Percentiles rank a stretch among this genome's conserved stretches.
Evolutionary conservation across 768 basidiomycete genomes (phyloP).

Genomic region (Lentinula detonsa): DNA sequence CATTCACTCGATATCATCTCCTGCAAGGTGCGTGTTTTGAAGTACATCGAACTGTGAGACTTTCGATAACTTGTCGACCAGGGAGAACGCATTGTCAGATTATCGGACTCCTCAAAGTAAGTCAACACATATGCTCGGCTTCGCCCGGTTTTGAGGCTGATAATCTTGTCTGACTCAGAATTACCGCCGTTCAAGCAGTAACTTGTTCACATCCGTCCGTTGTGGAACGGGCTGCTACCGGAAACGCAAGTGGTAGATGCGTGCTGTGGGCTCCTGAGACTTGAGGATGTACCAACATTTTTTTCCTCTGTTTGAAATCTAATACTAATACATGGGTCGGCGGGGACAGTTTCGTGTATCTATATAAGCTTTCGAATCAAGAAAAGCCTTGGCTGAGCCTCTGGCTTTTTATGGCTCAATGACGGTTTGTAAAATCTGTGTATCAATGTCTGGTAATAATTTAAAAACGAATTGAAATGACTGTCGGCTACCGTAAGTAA

Average conservation of each 20-base stretch:
- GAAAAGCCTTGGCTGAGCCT: too few species aligned
- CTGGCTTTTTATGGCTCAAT: too few species aligned
- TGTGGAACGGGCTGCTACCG: constrained; percentile 68
- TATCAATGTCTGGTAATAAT: too few species aligned
- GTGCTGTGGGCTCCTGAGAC: constrained; percentile 64
- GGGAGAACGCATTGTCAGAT: constrained; percentile 64
- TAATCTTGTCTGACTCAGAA: constrained; percentile 29
- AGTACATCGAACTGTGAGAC: background rate
- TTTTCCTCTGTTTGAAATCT: too few species aligned
- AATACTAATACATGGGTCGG: too few species aligned
- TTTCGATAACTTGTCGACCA: constrained; percentile 17
- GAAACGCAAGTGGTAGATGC: constrained; percentile 76
- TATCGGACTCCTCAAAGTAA: constrained; percentile 54
- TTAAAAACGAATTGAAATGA: too few species aligned
- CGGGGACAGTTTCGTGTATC: too few species aligned
- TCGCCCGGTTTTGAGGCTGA: background rate
- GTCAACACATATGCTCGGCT: constrained; percentile 8
- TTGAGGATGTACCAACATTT: background rate
- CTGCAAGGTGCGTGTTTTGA: constrained; percentile 39
- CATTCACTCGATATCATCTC: constrained; percentile 73
- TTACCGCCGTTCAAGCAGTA: constrained; percentile 86
- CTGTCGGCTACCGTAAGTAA: too few species aligned
- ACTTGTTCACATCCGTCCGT: constrained; percentile 78
- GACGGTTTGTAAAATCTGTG: too few species aligned
- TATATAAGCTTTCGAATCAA: too few species aligned